Evolutionary conservation across 2,329 filamentous ascomycete species (phyloP).

Genomic region (Venturia pyrina): DNA sequence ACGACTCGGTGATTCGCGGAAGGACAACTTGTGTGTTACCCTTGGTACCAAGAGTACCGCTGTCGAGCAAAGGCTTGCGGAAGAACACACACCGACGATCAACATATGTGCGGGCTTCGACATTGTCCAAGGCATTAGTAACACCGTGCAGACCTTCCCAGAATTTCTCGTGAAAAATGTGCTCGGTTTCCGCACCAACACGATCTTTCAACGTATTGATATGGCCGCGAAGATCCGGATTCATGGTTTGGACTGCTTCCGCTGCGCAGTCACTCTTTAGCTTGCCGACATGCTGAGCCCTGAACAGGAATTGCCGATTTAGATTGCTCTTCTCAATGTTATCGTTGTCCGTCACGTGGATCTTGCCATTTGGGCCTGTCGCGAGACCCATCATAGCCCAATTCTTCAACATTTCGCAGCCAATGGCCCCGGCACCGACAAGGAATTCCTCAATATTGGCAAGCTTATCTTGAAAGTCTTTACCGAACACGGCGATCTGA

Average conservation of each 20-base stretch:
- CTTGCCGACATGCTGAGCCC: constrained; percentile 83
- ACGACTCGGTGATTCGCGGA: constrained; percentile 86
- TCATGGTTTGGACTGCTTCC: constrained; percentile 86
- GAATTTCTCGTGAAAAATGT: constrained; percentile 89
- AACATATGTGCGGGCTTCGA: constrained; percentile 92
- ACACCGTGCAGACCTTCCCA: constrained; percentile 83
- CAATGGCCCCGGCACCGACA: constrained; percentile 92
- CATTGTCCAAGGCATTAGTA: constrained; percentile 95
- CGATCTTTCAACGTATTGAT: constrained; percentile 81
- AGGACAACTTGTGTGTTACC: constrained; percentile 96
- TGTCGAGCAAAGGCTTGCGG: constrained; percentile 91
- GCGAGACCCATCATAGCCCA: constrained; percentile 98
- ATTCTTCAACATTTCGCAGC: constrained; percentile 98
- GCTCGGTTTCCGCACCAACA: constrained; percentile 83
- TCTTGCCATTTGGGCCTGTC: constrained; percentile 77
- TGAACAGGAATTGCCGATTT: constrained; percentile 94
- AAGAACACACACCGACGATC: constrained; percentile 97
- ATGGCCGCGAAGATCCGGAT: constrained; percentile 79
- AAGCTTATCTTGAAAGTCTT: constrained; percentile 88
- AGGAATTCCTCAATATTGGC: constrained; percentile 86
- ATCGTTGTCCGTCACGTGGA: constrained; percentile 94
- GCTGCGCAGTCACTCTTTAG: constrained; percentile 96
- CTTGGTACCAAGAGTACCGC: constrained; percentile 96
- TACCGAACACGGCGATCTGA: constrained; percentile 92
- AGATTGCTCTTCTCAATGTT: constrained; percentile 98